Conservation (phyloP, 768 basidiomycete species). For the Hydnomerulius pinastri region DNA sequence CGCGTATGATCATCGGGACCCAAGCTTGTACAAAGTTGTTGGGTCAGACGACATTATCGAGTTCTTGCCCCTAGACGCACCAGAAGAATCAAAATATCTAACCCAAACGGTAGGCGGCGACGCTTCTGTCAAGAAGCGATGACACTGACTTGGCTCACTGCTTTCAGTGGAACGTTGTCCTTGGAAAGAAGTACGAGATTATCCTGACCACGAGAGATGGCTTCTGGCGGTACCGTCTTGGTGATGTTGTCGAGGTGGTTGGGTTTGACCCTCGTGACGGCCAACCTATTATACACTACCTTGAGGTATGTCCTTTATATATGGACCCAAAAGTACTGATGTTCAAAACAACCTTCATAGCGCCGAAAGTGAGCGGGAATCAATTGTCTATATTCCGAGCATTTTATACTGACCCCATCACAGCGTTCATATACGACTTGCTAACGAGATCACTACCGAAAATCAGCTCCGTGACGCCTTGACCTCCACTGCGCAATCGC, state of each 20-base stretch:
- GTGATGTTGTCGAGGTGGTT: constrained; percentile 20
- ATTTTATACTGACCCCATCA: neutral
- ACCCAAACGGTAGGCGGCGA: constrained; percentile 15
- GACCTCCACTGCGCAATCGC: constrained; percentile 8
- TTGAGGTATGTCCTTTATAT: constrained; percentile 17
- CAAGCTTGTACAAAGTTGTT: constrained; percentile 23
- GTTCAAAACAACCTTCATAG: no score
- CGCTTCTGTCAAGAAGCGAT: neutral
- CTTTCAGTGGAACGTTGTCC: constrained; percentile 22
- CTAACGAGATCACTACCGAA: constrained; percentile 23
- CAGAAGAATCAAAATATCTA: constrained; percentile 23
- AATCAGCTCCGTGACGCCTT: constrained; percentile 21
- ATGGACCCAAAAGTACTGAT: no score
- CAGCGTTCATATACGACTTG: constrained; percentile 20
- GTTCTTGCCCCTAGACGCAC: constrained; percentile 16
- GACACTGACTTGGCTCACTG: neutral
- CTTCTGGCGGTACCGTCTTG: constrained; percentile 24
- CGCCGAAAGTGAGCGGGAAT: constrained; percentile 21
- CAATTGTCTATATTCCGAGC: neutral
- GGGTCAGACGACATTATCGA: constrained; percentile 27
- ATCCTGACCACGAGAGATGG: constrained; percentile 27
- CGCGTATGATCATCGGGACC: constrained; percentile 23
- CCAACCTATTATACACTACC: constrained; percentile 21
- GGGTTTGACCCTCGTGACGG: constrained; percentile 26
- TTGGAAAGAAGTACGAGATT: constrained; percentile 19